Base-by-base conservation (phyloP, 768 basidiomycete genomes). In the Boletus speciosus region DNA sequence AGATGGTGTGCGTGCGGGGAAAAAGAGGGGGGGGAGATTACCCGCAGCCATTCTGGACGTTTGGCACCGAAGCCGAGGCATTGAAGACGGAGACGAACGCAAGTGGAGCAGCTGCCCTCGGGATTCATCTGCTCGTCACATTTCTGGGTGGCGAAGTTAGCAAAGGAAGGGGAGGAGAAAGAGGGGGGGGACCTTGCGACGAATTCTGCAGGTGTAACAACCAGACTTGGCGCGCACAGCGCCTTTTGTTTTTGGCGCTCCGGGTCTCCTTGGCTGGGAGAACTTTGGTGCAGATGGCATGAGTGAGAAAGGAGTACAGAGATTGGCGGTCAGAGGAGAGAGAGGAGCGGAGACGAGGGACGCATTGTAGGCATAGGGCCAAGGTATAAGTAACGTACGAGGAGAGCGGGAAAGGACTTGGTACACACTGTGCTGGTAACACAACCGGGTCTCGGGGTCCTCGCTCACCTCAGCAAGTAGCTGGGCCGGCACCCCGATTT, bases 11-110 rank as follows among this genome's bases (percentile, higher is more conserved):
- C 2, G 8, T 2, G n/a, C 32, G 34, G 42, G 21, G 51, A 27
- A 19, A 19, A 25, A 7, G 4, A 11, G 23, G 50, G n/a, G 39
- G 6, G 55, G 40, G n/a, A 38, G n/a, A 44, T 32, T 64, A 92
- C 90, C 72, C 88, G 80, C 61, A 93, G 74, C 88, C 88, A 92
- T 11, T 91, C 89, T 6, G 90, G 90, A 49, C 90, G 85, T 66
- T 91, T 91, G 21, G 85, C 82, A 44, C 90, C 90, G 69, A 90
- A 93, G 19, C 90, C 90, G 40, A 93, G 81, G 59, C 90, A 93
- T 56, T 93, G 84, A n/a, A 93, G 80, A 32, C 83, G 80, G 23
- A 93, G 84, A 43, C 90, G 88, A 39, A 80, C 78, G 58, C 90
- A 93, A 1, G 90, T 92, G 63, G 80, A 74, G 73, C 90, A 93